A percentile compares a stretch with the other conserved stretches of the same genome.
These are phyloP conservation scores for Yueomyces sp. DNA, from an alignment of 805 yeast species.

Conservation along the genomic window DNA sequence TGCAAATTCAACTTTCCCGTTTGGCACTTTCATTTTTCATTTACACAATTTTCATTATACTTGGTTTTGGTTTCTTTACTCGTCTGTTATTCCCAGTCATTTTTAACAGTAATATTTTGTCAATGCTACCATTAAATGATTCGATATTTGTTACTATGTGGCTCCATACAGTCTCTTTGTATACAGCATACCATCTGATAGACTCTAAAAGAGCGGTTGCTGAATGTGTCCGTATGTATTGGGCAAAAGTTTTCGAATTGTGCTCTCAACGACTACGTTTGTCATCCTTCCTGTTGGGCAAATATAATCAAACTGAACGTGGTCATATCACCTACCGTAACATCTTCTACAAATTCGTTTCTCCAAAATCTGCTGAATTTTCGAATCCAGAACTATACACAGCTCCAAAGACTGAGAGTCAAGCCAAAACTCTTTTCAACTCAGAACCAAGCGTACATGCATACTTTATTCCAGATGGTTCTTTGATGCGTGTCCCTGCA, in stretches of 20 bases:
- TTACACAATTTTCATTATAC: constrained; percentile 55
- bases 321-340: constrained; percentile 52
- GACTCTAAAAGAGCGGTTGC: constrained; percentile 18
- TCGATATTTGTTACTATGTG: constrained; percentile 18
- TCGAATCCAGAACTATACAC: constrained; percentile 39
- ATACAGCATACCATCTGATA: constrained; percentile 11
- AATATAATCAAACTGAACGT: constrained; percentile 50
- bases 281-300: constrained; percentile 67
- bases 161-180: constrained; percentile 25
- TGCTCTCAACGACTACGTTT: constrained; percentile 48
- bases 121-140: constrained; percentile 4
- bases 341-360: constrained; percentile 30
- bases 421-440: constrained; percentile 32
- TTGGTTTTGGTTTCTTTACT: constrained; percentile 62
- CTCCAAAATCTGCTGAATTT: constrained; percentile 22
- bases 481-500: constrained; percentile 74
- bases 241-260: constrained; percentile 47
- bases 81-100: constrained; percentile 31
- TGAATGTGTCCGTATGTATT: constrained; percentile 34
- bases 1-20: constrained; percentile 57
- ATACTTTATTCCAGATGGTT: constrained; percentile 70
- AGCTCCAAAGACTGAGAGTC: constrained; percentile 37
- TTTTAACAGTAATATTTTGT: constrained; percentile 15
- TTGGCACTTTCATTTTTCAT: constrained; percentile 61
- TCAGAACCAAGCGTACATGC: constrained; percentile 32